Conservation (phyloP, 2,329 filamentous ascomycete genomes). For the Fusarium acutatum region DNA sequence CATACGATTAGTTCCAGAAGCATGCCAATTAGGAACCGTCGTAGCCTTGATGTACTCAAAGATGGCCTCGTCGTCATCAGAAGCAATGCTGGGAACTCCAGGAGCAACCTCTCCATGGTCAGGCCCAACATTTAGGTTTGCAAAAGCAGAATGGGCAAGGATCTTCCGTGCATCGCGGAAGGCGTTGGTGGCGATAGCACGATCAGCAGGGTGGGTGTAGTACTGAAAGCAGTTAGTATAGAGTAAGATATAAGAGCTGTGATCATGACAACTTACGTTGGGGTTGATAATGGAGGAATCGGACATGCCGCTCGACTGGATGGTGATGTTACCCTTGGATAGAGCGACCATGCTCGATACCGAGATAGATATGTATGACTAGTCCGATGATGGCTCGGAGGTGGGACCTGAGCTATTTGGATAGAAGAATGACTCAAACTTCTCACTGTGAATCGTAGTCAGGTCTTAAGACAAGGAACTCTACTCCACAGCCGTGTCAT, state of each 20-base stretch:
- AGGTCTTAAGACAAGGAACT: not conserved
- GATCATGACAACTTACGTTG: not conserved
- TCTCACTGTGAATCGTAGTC: not conserved
- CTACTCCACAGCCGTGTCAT: not conserved
- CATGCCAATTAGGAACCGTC: slow-evolving; percentile 10
- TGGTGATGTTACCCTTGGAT: not conserved
- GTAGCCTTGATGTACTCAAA: slow-evolving; percentile 13
- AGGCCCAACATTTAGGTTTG: not conserved
- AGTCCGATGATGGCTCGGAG: not conserved
- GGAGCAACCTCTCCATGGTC: slow-evolving; percentile 7
- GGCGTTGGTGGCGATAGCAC: not conserved
- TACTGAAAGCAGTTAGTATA: not conserved
- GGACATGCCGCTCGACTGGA: slow-evolving; percentile 1
- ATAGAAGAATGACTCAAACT: slow-evolving; percentile 16
- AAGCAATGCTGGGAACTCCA: not conserved
- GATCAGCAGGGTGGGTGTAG: not conserved
- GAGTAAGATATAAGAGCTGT: no score
- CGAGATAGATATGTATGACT: slow-evolving; percentile 6
- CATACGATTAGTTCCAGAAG: slow-evolving; percentile 11
- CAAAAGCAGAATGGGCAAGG: not conserved
- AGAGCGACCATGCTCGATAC: slow-evolving; percentile 12
- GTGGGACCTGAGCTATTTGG: not conserved
- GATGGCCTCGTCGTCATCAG: not conserved
- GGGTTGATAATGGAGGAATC: slow-evolving; percentile 11
- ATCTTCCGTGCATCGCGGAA: slow-evolving; percentile 17